These are phyloP conservation scores for Heterobasidion annosum DNA, from an alignment of 1,284 basidiomycete genomes.

Conservation along the genomic window DNA sequence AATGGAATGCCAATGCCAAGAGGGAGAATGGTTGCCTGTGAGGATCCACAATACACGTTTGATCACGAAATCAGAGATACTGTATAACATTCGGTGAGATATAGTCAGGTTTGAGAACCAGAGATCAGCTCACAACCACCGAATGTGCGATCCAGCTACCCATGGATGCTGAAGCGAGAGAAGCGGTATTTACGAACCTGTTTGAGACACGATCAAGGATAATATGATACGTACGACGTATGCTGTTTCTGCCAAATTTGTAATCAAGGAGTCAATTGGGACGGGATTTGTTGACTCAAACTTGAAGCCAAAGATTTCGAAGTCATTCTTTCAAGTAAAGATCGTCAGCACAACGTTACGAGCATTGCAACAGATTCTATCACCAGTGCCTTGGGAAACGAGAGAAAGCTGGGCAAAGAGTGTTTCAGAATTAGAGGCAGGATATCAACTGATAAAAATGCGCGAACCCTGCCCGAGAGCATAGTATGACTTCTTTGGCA, in stretches of 20 bases:
- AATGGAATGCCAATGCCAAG: not conserved
- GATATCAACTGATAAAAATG: not conserved
- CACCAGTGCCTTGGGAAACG: constrained; percentile 1
- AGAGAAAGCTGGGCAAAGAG: not conserved
- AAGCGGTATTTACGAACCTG: constrained; percentile 21
- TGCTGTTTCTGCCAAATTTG: constrained; percentile 45
- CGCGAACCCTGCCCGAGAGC: constrained; percentile 34
- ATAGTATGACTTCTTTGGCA: constrained; percentile 47
- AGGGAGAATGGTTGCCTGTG: constrained; percentile 30
- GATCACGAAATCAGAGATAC: constrained; percentile 55
- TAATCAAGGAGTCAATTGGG: constrained; percentile 55
- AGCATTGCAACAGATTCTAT: not conserved
- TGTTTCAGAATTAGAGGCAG: not conserved
- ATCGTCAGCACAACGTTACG: not conserved
- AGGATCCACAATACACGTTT: constrained; percentile 53
- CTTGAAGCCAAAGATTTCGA: constrained; percentile 43
- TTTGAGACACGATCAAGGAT: not conserved
- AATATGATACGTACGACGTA: constrained; percentile 32
- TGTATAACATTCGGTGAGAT: constrained; percentile 8
- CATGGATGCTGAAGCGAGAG: constrained; percentile 35
- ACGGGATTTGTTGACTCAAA: constrained; percentile 32
- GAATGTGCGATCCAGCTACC: constrained; percentile 45
- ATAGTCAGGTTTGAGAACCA: not conserved
- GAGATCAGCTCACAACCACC: constrained; percentile 42
- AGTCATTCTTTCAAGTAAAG: constrained; percentile 36